These are phyloP conservation scores for Kurtzmaniella natalensis DNA, from an alignment of 1,139 yeast species.

Conservation along the genomic window DNA sequence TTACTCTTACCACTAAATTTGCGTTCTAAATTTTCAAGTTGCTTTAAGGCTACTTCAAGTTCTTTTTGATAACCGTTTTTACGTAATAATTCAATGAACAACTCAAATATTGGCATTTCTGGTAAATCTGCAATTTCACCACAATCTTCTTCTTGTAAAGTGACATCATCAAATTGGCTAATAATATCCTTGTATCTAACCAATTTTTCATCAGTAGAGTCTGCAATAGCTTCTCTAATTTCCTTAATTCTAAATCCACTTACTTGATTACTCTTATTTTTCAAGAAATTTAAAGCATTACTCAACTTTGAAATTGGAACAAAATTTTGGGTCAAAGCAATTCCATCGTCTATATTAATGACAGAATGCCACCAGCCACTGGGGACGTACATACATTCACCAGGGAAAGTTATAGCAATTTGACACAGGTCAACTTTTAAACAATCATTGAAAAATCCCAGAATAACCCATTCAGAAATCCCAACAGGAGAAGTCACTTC, in stretches of 20 bases:
- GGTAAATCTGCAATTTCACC: conserved; percentile 36
- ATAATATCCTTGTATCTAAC: conserved; percentile 4
- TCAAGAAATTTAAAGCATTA: conserved; percentile 62
- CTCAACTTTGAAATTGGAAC: conserved; percentile 62
- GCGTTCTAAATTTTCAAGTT: conserved; percentile 23
- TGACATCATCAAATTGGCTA: conserved; percentile 9
- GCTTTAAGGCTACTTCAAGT: conserved; percentile 28
- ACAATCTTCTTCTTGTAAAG: conserved; percentile 37
- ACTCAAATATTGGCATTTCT: conserved; percentile 54
- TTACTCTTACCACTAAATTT: conserved; percentile 18
- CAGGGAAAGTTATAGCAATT: conserved; percentile 74
- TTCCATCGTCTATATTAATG: conserved; percentile 72
- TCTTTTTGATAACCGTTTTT: conserved; percentile 27
- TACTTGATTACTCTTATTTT: conserved; percentile 62
- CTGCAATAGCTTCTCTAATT: conserved; percentile 36
- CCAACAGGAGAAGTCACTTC: conserved; percentile 93
- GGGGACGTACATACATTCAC: conserved; percentile 86
- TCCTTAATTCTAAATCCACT: conserved; percentile 70
- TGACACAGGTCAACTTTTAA: conserved; percentile 44
- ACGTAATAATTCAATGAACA: conserved; percentile 45
- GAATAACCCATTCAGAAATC: conserved; percentile 83
- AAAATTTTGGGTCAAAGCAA: conserved; percentile 84
- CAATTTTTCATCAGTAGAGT: conserved; percentile 15
- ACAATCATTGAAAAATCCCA: conserved; percentile 72
- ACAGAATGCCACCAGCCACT: conserved; percentile 97